Conservation (phyloP, 2,329 filamentous ascomycete genomes). For the Conoideocrella luteorostrata region DNA sequence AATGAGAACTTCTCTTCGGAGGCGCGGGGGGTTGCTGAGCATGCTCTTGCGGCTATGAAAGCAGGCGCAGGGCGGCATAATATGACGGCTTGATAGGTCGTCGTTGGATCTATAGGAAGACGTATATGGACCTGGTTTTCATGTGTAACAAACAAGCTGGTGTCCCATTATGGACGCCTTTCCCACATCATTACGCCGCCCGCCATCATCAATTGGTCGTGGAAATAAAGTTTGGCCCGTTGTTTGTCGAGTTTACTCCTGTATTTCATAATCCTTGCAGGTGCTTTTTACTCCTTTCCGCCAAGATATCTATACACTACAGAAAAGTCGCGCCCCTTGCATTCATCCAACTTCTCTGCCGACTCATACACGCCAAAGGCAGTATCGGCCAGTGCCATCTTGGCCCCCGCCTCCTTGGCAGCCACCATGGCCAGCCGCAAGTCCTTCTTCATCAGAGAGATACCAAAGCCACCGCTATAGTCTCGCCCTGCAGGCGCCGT, state of each 20-base stretch:
- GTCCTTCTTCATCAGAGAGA: constrained; percentile 77
- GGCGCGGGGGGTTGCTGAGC: not conserved
- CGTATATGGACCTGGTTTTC: too few relatives aligned
- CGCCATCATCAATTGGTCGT: too few relatives aligned
- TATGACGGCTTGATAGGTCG: too few relatives aligned
- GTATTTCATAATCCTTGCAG: too few relatives aligned
- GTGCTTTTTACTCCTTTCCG: constrained; percentile 42
- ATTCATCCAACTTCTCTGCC: constrained; percentile 54
- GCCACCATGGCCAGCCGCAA: constrained; percentile 66
- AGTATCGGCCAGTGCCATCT: constrained; percentile 55
- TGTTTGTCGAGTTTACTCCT: too few relatives aligned
- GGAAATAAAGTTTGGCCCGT: too few relatives aligned
- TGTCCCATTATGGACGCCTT: too few relatives aligned
- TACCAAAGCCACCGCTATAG: constrained; percentile 71
- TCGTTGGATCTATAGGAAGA: too few relatives aligned
- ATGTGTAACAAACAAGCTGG: too few relatives aligned
- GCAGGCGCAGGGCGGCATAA: not conserved
- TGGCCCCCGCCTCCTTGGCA: constrained; percentile 59
- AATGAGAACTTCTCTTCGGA: not conserved
- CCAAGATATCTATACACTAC: constrained; percentile 71
- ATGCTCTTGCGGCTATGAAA: not conserved
- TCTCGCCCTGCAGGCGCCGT: constrained; percentile 68
- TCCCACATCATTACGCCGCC: too few relatives aligned
- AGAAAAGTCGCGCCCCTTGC: constrained; percentile 70
- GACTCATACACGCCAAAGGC: constrained; percentile 62